phyloP scores from a whole-genome alignment of 179 eudicot species.

The Carnegiea gigantea region DNA sequence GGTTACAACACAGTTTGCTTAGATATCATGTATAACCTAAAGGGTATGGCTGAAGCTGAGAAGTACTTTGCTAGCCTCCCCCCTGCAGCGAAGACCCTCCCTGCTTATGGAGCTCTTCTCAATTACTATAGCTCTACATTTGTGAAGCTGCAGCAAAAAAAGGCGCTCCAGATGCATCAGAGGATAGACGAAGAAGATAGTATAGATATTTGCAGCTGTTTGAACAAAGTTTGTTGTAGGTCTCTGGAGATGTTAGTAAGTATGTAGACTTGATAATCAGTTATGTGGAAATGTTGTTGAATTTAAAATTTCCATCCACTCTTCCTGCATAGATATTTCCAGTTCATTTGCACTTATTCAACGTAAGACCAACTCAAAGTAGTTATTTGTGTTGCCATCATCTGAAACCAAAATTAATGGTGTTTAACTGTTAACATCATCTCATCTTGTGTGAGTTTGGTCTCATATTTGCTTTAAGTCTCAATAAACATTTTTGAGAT shows the following conservation, averaged over 20 bases:
- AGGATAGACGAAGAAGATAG: background rate
- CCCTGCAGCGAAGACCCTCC: conserved; percentile 30
- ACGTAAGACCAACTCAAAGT: no score
- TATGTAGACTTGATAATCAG: background rate
- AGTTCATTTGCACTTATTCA: no score
- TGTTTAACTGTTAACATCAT: no score
- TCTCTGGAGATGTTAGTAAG: background rate
- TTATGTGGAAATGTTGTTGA: background rate
- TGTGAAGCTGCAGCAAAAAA: background rate
- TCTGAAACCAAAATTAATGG: no score
- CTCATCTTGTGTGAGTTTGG: no score
- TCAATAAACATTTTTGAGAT: no score
- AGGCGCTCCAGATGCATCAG: background rate
- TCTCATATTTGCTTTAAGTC: no score
- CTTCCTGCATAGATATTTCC: no score
- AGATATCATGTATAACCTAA: conserved; percentile 48
- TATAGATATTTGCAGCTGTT: background rate
- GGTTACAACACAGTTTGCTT: conserved; percentile 42
- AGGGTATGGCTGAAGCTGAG: conserved; percentile 64
- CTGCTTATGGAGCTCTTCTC: conserved; percentile 61
- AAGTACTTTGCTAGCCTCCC: conserved; percentile 51
- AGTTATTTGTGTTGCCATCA: no score
- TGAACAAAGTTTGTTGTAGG: background rate
- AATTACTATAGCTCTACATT: conserved; percentile 53
- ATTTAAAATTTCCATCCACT: no score